phyloP scores from a whole-genome alignment of 805 yeast genomes.

The Candida peoriensis region DNA sequence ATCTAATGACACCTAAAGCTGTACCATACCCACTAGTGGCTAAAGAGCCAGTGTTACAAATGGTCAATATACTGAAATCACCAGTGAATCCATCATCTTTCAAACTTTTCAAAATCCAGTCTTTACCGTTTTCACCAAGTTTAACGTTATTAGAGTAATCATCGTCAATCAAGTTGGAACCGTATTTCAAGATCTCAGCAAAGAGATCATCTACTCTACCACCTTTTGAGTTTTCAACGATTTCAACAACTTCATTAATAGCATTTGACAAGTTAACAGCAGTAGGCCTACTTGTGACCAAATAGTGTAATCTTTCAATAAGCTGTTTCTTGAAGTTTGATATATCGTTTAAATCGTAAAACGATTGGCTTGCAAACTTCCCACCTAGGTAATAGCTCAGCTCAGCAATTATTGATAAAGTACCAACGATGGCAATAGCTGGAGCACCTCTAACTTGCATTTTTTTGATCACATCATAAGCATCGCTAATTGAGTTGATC shows the following conservation, averaged over 20 bases:
- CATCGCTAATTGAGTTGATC: constrained; percentile 64
- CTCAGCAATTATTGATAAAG: constrained; percentile 78
- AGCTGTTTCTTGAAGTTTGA: constrained; percentile 33
- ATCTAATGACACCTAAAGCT: constrained; percentile 86
- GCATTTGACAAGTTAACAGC: constrained; percentile 91
- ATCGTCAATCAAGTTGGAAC: constrained; percentile 57
- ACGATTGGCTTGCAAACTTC: constrained; percentile 22
- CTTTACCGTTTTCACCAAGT: constrained; percentile 78
- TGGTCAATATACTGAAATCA: constrained; percentile 78
- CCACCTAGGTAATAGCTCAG: constrained; percentile 30
- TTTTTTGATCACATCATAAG: constrained; percentile 71
- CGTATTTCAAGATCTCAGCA: constrained; percentile 35
- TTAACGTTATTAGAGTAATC: constrained; percentile 74
- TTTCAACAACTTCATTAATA: constrained; percentile 29
- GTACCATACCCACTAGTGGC: constrained; percentile 99
- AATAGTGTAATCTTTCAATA: constrained; percentile 48
- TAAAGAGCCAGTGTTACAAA: constrained; percentile 93
- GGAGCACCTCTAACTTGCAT: constrained; percentile 99
- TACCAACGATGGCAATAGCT: constrained; percentile 94
- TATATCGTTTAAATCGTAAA: constrained; percentile 29
- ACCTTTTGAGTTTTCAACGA: constrained; percentile 27
- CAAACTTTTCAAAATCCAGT: constrained; percentile 50
- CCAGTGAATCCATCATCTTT: constrained; percentile 46
- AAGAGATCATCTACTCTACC: constrained; percentile 25
- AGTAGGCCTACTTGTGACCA: constrained; percentile 84